Evolutionary conservation across 2,329 filamentous ascomycete species (phyloP).

Genomic region (Xylariaceae sp.): DNA sequence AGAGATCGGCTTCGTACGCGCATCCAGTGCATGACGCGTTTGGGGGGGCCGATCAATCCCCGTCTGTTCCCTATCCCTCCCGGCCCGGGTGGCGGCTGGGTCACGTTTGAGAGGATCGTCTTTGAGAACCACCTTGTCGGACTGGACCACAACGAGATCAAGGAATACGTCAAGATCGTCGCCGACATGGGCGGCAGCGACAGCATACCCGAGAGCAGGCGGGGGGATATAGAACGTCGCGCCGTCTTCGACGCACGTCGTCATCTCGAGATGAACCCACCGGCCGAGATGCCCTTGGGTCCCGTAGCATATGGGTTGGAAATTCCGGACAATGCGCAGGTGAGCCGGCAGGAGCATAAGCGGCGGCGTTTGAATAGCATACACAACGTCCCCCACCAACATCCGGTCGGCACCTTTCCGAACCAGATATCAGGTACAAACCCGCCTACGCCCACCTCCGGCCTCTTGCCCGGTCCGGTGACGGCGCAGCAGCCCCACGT

Average conservation of each 20-base stretch:
- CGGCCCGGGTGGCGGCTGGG: conserved; percentile 58
- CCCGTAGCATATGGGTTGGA: conserved; percentile 48
- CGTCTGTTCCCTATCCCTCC: conserved; percentile 44
- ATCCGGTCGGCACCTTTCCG: conserved; percentile 6
- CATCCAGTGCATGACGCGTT: conserved; percentile 45
- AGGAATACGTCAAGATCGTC: conserved; percentile 57
- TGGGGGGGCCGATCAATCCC: conserved; percentile 42
- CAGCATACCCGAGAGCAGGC: conserved; percentile 32
- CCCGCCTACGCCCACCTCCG: neutral
- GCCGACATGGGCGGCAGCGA: conserved; percentile 31
- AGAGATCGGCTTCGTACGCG: conserved; percentile 56
- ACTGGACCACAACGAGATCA: conserved; percentile 52
- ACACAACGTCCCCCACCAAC: conserved; percentile 31
- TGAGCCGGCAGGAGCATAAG: conserved; percentile 38
- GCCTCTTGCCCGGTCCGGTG: neutral
- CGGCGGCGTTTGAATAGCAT: conserved; percentile 41
- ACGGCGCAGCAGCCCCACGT: conserved; percentile 12
- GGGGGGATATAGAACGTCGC: conserved; percentile 35
- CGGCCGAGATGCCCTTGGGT: conserved; percentile 37
- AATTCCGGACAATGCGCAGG: conserved; percentile 39
- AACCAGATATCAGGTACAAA: conserved; percentile 6
- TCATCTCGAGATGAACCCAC: conserved; percentile 39
- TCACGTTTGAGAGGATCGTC: conserved; percentile 56
- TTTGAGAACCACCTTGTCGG: conserved; percentile 53
- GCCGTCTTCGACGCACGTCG: conserved; percentile 45